Evolutionary conservation across 1,284 basidiomycete species (phyloP).

Genomic region (Rhodotorula sp.): DNA sequence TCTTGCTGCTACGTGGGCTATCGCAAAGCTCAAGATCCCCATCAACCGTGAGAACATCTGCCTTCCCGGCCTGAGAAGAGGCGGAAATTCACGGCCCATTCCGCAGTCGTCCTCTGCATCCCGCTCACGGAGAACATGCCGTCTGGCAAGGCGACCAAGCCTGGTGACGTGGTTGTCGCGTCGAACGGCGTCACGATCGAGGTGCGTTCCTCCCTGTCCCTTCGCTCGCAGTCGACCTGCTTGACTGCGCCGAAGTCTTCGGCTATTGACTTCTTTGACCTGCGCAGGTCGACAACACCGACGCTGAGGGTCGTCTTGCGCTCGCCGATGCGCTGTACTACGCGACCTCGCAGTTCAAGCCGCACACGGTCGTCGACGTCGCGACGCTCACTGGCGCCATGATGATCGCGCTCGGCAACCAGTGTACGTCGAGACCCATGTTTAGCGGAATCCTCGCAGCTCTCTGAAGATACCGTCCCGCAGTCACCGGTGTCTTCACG

Average conservation of each 20-base stretch:
- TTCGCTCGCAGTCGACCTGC: background rate
- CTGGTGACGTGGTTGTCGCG: constrained; percentile 72
- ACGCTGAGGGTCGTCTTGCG: constrained; percentile 62
- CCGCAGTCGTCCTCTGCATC: constrained; percentile 62
- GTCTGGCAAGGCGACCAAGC: constrained; percentile 77
- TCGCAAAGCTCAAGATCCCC: constrained; percentile 76
- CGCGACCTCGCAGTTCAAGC: constrained; percentile 72
- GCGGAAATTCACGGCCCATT: too few species aligned
- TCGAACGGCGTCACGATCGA: constrained; percentile 88
- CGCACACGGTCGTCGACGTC: constrained; percentile 79
- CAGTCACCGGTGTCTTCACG: constrained; percentile 49
- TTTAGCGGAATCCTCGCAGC: too few species aligned
- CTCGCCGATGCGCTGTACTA: constrained; percentile 79
- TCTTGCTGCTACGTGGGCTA: constrained; percentile 68
- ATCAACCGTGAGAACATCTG: constrained; percentile 58
- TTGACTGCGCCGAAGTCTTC: background rate
- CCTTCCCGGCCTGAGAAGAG: too few species aligned
- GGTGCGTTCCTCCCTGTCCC: constrained; percentile 7
- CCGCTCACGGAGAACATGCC: constrained; percentile 88
- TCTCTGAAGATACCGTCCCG: too few species aligned
- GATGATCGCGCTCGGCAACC: constrained; percentile 65
- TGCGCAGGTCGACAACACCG: constrained; percentile 70
- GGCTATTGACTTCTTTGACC: background rate
- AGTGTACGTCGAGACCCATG: constrained; percentile 3
- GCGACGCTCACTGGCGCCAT: constrained; percentile 71